Percentiles rank a stretch among this genome's conserved stretches.
Evolutionary conservation across 306 rosid genomes (phyloP).

Genomic region (Sicyos edulis): DNA sequence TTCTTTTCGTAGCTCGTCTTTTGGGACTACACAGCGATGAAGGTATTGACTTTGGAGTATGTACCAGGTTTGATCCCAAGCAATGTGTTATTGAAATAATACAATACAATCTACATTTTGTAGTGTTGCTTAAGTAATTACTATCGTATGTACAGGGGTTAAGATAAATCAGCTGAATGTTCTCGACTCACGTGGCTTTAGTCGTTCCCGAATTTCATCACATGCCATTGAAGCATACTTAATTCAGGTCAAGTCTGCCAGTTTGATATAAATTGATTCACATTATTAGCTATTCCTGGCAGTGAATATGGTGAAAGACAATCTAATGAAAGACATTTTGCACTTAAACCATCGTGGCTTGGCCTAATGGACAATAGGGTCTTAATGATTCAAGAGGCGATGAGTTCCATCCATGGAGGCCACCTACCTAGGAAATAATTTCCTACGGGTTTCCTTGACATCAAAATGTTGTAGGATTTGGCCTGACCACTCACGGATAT

Average conservation of each 20-base stretch:
- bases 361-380: too few relatives aligned
- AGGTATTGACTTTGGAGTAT: slow-evolving; percentile 87
- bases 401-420: too few relatives aligned
- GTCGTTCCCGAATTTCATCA: slow-evolving; percentile 56
- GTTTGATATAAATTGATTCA: slow-evolving; percentile 5
- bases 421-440: too few relatives aligned
- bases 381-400: too few relatives aligned
- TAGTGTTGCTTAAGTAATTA: neutral
- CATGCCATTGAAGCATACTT: slow-evolving; percentile 86
- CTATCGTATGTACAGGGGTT: slow-evolving; percentile 39
- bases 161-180: slow-evolving; percentile 65
- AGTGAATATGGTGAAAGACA: neutral
- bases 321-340: neutral
- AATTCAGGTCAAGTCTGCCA: slow-evolving; percentile 57
- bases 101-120: neutral
- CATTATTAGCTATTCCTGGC: slow-evolving; percentile 6
- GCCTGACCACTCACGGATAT: too few relatives aligned
- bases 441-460: too few relatives aligned
- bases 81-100: slow-evolving; percentile 17
- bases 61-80: slow-evolving; percentile 73
- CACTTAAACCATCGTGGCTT: too few relatives aligned
- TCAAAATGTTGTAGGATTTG: too few relatives aligned
- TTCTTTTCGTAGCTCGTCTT: slow-evolving; percentile 46
- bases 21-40: slow-evolving; percentile 88
- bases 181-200: slow-evolving; percentile 55